A percentile compares a stretch with the other conserved stretches of the same genome.
Evolutionary conservation across 1,284 basidiomycete genomes (phyloP).

Genomic region (Ceratobasidium sp.): DNA sequence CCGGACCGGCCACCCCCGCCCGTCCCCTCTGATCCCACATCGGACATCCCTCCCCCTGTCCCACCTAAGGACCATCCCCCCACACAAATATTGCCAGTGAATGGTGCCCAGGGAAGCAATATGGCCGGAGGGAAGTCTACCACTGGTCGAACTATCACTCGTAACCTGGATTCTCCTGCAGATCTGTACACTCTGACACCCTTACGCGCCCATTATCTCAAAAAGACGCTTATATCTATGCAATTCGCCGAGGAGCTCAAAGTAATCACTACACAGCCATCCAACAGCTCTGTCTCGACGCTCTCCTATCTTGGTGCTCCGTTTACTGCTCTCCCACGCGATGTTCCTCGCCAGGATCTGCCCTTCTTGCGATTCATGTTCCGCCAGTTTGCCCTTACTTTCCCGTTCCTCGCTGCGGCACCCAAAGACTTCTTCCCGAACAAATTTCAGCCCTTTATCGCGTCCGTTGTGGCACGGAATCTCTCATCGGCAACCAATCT

Average conservation of each 20-base stretch:
- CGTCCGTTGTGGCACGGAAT: constrained; percentile 81
- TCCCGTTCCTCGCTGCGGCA: constrained; percentile 89
- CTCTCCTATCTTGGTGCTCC: constrained; percentile 89
- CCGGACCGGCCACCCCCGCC: constrained; percentile 27
- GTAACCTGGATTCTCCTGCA: constrained; percentile 37
- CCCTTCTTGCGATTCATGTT: constrained; percentile 91
- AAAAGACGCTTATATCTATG: constrained; percentile 90
- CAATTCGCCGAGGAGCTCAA: constrained; percentile 83
- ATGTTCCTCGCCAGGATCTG: constrained; percentile 72
- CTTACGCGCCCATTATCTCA: constrained; percentile 92
- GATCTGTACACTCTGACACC: constrained; percentile 67
- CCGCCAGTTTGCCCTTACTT: constrained; percentile 89
- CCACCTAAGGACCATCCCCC: constrained; percentile 25
- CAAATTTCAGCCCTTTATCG: constrained; percentile 92
- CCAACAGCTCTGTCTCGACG: constrained; percentile 70
- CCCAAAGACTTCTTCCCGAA: constrained; percentile 89
- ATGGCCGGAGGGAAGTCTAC: constrained; percentile 33
- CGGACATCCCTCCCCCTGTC: constrained; percentile 35
- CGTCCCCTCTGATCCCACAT: constrained; percentile 12
- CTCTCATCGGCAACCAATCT: constrained; percentile 69
- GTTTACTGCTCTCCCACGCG: constrained; percentile 76
- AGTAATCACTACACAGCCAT: constrained; percentile 67
- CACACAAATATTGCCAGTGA: constrained; percentile 18
- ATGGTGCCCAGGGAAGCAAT: constrained; percentile 1
- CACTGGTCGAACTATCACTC: constrained; percentile 38